These are phyloP conservation scores for Aspergillus sp. DNA, from an alignment of 2,329 filamentous ascomycete genomes.

Conservation along the genomic window DNA sequence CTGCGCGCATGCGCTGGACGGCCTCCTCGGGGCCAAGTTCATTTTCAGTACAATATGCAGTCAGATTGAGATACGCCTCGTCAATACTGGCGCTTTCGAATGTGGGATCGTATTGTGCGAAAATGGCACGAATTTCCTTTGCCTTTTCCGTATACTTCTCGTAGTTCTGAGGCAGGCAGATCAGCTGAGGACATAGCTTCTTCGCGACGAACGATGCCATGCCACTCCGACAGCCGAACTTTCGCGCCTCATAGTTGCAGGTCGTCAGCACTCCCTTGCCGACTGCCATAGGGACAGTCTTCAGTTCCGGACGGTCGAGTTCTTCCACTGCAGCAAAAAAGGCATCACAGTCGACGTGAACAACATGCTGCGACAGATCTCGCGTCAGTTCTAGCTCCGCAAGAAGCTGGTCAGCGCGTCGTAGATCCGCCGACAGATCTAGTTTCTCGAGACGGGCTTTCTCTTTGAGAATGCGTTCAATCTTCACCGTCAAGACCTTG, in stretches of 20 bases:
- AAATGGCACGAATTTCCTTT: slow-evolving; percentile 76
- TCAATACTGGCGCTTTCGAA: slow-evolving; percentile 96
- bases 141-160: slow-evolving; percentile 91
- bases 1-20: slow-evolving; percentile 73
- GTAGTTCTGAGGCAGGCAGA: slow-evolving; percentile 82
- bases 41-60: slow-evolving; percentile 74
- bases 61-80: slow-evolving; percentile 95
- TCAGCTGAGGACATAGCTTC: slow-evolving; percentile 84
- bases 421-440: slow-evolving; percentile 71
- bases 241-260: slow-evolving; percentile 85
- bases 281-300: slow-evolving; percentile 85
- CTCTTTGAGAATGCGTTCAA: slow-evolving; percentile 72
- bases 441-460: slow-evolving; percentile 74
- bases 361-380: slow-evolving; percentile 79
- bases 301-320: slow-evolving; percentile 78
- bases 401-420: slow-evolving; percentile 78
- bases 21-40: slow-evolving; percentile 69
- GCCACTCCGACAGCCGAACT: slow-evolving; percentile 86
- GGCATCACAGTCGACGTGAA: slow-evolving; percentile 95
- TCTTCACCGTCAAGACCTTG: slow-evolving; percentile 80
- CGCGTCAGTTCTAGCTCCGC: slow-evolving; percentile 74
- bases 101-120: slow-evolving; percentile 82
- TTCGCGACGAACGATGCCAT: slow-evolving; percentile 97
- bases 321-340: slow-evolving; percentile 96
- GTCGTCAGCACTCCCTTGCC: slow-evolving; percentile 71